Conservation (phyloP, 345 rosid species). For the Hibiscus tridactylites region DNA sequence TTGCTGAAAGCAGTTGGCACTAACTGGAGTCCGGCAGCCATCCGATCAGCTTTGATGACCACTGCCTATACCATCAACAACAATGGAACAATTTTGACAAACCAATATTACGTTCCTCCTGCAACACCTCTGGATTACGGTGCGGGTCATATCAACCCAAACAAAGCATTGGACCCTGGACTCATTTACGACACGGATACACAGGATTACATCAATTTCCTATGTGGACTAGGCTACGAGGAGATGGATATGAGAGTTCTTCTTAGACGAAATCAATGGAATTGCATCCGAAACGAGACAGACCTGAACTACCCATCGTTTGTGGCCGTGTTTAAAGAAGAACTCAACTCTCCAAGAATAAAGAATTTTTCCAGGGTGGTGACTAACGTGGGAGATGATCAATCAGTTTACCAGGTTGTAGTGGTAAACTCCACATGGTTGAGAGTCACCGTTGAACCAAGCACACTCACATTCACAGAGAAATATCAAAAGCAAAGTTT, state of each 20-base stretch:
- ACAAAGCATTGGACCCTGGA: not conserved
- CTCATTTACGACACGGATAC: not conserved
- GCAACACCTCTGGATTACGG: conserved; percentile 46
- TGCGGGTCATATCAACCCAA: conserved; percentile 27
- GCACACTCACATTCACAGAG: too few relatives aligned
- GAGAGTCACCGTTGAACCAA: too few relatives aligned
- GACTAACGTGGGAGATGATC: not conserved
- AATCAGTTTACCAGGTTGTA: not conserved
- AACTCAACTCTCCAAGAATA: not conserved
- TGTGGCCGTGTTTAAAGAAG: too few relatives aligned
- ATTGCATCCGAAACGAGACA: conserved; percentile 17
- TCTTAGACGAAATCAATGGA: conserved; percentile 27
- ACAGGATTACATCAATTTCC: not conserved
- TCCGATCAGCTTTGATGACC: too few relatives aligned
- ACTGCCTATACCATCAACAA: not conserved
- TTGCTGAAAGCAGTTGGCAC: too few relatives aligned
- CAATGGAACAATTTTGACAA: conserved; percentile 15
- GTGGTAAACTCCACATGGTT: not conserved
- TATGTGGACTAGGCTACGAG: not conserved
- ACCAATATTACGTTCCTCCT: conserved; percentile 2
- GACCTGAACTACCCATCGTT: too few relatives aligned
- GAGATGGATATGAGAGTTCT: conserved; percentile 6
- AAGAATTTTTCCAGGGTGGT: not conserved
- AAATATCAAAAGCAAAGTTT: too few relatives aligned
- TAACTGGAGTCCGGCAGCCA: too few relatives aligned